These are phyloP conservation scores for Arachis stenosperma DNA, from an alignment of 306 rosid species.

Conservation along the genomic window DNA sequence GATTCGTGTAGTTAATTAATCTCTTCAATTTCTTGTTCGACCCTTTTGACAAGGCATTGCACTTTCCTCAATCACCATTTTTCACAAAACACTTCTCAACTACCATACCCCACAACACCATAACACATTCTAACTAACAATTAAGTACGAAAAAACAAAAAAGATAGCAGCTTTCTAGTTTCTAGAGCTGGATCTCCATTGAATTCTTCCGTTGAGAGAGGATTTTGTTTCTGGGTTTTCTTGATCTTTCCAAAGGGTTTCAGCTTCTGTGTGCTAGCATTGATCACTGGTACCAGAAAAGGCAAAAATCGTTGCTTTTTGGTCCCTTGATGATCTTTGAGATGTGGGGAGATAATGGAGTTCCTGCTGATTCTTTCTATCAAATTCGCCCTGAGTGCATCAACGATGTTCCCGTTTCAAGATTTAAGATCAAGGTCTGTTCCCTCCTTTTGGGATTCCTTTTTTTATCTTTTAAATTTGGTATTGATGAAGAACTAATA, in stretches of 20 bases:
- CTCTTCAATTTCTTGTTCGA: background rate
- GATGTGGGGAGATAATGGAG: constrained; percentile 92
- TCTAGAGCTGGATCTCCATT: constrained; percentile 51
- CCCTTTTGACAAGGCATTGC: constrained; percentile 34
- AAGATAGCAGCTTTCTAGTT: background rate
- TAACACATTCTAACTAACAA: constrained; percentile 11
- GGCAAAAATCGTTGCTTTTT: constrained; percentile 19
- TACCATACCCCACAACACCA: constrained; percentile 27
- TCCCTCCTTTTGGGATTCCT: background rate
- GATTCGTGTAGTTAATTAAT: constrained; percentile 5
- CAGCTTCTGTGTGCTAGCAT: constrained; percentile 36
- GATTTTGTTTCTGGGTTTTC: constrained; percentile 51
- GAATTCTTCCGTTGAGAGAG: constrained; percentile 41
- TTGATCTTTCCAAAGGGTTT: constrained; percentile 47
- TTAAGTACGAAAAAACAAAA: background rate
- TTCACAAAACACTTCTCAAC: background rate
- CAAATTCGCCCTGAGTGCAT: constrained; percentile 83
- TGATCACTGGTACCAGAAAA: background rate
- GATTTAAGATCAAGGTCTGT: constrained; percentile 88
- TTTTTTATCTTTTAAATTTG: background rate
- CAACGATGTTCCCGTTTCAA: constrained; percentile 76
- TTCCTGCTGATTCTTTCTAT: constrained; percentile 93
- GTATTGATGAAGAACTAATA: constrained; percentile 8
- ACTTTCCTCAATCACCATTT: constrained; percentile 15
- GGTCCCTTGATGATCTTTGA: constrained; percentile 28